A percentile compares a stretch with the other conserved stretches of the same genome.
phyloP scores from a whole-genome alignment of 2,329 filamentous ascomycete species.

The Thermoascus crustaceus region DNA sequence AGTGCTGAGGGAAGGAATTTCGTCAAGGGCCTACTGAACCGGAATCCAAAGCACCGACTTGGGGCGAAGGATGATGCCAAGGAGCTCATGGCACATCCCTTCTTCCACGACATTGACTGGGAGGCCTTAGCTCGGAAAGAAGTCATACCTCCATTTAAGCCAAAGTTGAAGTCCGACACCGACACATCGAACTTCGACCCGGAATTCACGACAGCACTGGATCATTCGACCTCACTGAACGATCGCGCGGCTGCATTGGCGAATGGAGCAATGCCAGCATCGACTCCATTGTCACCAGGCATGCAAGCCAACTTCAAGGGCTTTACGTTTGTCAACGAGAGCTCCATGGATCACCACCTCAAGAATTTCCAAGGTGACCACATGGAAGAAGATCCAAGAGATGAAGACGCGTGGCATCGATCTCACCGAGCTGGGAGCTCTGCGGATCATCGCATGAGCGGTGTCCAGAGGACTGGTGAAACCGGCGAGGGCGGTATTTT shows the following conservation, averaged over 20 bases:
- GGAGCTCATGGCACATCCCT: slow-evolving; percentile 87
- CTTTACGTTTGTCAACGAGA: slow-evolving; percentile 98
- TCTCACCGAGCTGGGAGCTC: slow-evolving; percentile 23
- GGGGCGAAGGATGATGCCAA: slow-evolving; percentile 86
- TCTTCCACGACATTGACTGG: slow-evolving; percentile 95
- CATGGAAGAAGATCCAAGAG: slow-evolving; percentile 37
- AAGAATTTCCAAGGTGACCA: slow-evolving; percentile 28
- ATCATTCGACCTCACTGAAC: slow-evolving; percentile 79
- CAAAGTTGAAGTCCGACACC: slow-evolving; percentile 88
- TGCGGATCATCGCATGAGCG: slow-evolving; percentile 37
- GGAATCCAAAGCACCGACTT: slow-evolving; percentile 90
- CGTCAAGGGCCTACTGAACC: slow-evolving; percentile 92
- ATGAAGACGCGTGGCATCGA: slow-evolving; percentile 29
- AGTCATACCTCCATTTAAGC: slow-evolving; percentile 94
- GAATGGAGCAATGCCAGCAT: slow-evolving; percentile 70
- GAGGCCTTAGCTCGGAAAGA: slow-evolving; percentile 78
- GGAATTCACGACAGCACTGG: slow-evolving; percentile 91
- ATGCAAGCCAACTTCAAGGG: slow-evolving; percentile 98
- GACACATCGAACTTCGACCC: slow-evolving; percentile 98
- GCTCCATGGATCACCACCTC: slow-evolving; percentile 64
- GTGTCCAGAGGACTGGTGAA: slow-evolving; percentile 33
- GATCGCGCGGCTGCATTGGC: slow-evolving; percentile 81
- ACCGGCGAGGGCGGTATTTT: slow-evolving; percentile 33
- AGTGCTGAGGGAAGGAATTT: slow-evolving; percentile 95
- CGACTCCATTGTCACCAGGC: slow-evolving; percentile 85